phyloP scores from a whole-genome alignment of 257 asterid species.

The Gardenia jasminoides region DNA sequence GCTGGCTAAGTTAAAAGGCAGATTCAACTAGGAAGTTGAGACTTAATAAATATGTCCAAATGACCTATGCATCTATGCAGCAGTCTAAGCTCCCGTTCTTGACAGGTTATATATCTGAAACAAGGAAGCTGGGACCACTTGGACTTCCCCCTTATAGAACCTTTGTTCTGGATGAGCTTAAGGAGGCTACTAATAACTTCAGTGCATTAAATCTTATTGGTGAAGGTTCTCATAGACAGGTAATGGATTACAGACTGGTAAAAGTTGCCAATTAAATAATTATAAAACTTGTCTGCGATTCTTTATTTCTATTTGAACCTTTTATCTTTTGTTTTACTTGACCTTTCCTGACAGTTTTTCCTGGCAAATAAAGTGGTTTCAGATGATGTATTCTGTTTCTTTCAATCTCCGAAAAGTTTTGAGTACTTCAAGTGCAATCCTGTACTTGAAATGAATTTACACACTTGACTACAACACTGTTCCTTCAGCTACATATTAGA shows the following conservation, averaged over 20 bases:
- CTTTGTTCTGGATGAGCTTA: constrained; percentile 68
- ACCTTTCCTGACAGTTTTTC: background rate
- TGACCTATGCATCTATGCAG: background rate
- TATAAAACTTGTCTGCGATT: background rate
- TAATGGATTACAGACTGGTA: constrained; percentile 17
- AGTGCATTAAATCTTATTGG: constrained; percentile 46
- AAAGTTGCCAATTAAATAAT: background rate
- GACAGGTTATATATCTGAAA: constrained; percentile 77
- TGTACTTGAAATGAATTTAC: background rate
- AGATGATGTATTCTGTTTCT: background rate
- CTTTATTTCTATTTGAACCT: background rate
- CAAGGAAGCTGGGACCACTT: constrained; percentile 68
- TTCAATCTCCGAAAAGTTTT: background rate
- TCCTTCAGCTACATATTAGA: background rate
- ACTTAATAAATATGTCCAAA: background rate
- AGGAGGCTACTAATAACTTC: constrained; percentile 82
- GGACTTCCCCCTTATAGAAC: constrained; percentile 72
- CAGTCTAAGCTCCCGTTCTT: constrained; percentile 18
- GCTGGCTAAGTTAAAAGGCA: background rate
- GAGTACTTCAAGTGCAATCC: background rate
- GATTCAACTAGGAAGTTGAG: background rate
- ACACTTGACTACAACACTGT: background rate
- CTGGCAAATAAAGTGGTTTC: background rate
- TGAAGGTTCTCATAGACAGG: constrained; percentile 70
- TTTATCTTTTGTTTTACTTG: background rate